Evolutionary conservation across 768 basidiomycete species (phyloP), one percentile per base, ranked within the genome.

Genomic region (Paxillus rubicundulus): DNA sequence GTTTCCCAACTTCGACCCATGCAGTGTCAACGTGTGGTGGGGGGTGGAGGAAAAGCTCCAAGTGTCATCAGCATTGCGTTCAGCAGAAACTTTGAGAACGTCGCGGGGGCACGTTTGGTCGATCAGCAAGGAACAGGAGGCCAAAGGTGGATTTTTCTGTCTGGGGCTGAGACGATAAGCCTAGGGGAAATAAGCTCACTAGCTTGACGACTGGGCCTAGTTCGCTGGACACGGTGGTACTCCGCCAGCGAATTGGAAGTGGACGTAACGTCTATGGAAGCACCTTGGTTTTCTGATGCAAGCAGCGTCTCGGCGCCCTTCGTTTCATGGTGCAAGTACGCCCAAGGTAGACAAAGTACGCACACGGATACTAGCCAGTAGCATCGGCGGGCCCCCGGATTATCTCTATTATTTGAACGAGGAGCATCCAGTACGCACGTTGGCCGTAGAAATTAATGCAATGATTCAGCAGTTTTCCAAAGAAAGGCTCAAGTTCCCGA

Each of bases 401-500:
- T n/a, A n/a, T n/a, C n/a, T n/a, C n/a, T n/a, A n/a, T n/a, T n/a
- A n/a, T n/a, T n/a, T n/a, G 30, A 30, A 30, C 30, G 9, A 41
- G 7, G 21, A 24, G 9, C 5, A n/a, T 20, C 20, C 21, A 41
- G 40, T 20, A 20, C 20, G 13, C n/a, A 14, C 7, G 24, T 24
- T 6, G 5, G 16, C 9, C 21, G 4, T 27, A 43, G 20, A 13
- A 20, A 14, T 14, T 27, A 12, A 24, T 24, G 13, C 8, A 36
- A 36, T 51, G 46, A 54, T 41, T 48, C 52, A 55, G 38, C 56
- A 28, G 24, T 1, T 38, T 55, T 30, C 45, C 39, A 55, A 53
- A 55, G 21, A 24, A 39, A 42, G 38, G 34, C 41, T 7, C 33
- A 41, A 43, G 30, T 61, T 64, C 55, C 37, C 20, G 32, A 33